Conservation (phyloP, 2,329 filamentous ascomycete genomes). For the Penicillium sp. region DNA sequence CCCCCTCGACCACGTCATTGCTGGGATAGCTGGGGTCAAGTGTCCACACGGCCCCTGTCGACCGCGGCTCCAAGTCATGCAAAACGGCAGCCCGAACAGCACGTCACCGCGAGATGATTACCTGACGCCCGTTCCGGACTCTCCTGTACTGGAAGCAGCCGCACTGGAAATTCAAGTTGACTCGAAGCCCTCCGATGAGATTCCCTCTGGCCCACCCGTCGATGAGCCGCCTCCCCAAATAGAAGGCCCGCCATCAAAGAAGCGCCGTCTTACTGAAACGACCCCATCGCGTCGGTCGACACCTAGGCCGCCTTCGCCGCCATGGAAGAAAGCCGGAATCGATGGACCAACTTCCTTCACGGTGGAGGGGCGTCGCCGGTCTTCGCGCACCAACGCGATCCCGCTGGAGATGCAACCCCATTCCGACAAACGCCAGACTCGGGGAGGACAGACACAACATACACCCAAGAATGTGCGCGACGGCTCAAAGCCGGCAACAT, state of each 20-base stretch:
- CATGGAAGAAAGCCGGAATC: constrained; percentile 81
- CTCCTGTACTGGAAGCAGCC: constrained; percentile 17
- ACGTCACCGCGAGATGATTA: constrained; percentile 36
- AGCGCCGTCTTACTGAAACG: constrained; percentile 38
- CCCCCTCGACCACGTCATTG: constrained; percentile 32
- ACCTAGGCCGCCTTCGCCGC: constrained; percentile 61
- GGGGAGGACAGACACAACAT: constrained; percentile 34
- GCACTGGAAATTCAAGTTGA: constrained; percentile 17
- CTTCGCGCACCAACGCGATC: constrained; percentile 49
- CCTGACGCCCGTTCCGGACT: constrained; percentile 29
- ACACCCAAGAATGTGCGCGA: constrained; percentile 25
- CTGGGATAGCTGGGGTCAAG: constrained; percentile 43
- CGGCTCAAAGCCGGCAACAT: constrained; percentile 21
- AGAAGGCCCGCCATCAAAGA: constrained; percentile 42
- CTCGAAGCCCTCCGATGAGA: constrained; percentile 20
- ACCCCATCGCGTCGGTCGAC: constrained; percentile 32
- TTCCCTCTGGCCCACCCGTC: constrained; percentile 25
- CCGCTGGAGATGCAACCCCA: constrained; percentile 45
- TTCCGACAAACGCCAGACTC: constrained; percentile 44
- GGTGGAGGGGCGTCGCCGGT: constrained; percentile 56
- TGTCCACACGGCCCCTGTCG: constrained; percentile 37
- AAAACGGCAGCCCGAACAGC: constrained; percentile 42
- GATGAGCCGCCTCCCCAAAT: constrained; percentile 25
- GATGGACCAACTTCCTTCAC: constrained; percentile 84
- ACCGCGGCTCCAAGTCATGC: constrained; percentile 41